These are phyloP conservation scores for Colletotrichum siamense DNA, from an alignment of 2,329 filamentous ascomycete genomes.

Conservation along the genomic window DNA sequence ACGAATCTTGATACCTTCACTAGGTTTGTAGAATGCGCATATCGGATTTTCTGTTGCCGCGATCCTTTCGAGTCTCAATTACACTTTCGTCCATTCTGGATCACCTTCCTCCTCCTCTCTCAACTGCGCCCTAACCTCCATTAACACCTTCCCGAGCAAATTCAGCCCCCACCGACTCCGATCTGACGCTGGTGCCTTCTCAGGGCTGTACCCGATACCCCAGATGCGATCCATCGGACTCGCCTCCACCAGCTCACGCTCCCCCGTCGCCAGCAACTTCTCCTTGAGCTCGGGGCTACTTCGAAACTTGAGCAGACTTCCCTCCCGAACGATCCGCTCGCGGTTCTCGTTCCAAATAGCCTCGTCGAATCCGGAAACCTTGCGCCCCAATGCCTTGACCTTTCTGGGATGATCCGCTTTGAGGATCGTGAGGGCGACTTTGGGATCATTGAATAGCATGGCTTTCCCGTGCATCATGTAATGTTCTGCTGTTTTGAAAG, in stretches of 20 bases:
- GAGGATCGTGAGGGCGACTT: conserved; percentile 54
- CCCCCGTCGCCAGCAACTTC: conserved; percentile 61
- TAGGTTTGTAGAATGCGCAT: too few relatives aligned
- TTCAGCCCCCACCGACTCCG: conserved; percentile 67
- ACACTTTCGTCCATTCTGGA: rapidly evolving
- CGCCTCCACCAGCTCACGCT: conserved; percentile 67
- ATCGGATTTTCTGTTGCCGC: rapidly evolving
- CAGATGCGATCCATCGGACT: conserved; percentile 66
- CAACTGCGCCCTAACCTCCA: conserved; percentile 61
- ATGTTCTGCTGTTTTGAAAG: conserved; percentile 59
- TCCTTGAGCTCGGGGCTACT: conserved; percentile 46
- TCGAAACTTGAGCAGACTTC: conserved; percentile 66
- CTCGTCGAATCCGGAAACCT: conserved; percentile 57
- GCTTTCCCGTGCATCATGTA: conserved; percentile 64
- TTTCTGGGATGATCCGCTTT: conserved; percentile 47
- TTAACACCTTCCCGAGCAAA: conserved; percentile 66
- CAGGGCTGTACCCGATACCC: conserved; percentile 67
- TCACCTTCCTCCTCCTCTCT: conserved; percentile 40
- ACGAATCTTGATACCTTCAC: rapidly evolving
- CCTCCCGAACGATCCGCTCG: conserved; percentile 59
- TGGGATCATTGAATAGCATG: conserved; percentile 50
- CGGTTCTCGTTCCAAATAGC: conserved; percentile 57
- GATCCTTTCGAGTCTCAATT: rapidly evolving
- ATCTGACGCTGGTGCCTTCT: conserved; percentile 48
- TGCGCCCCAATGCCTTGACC: conserved; percentile 60